Conservation (phyloP, 768 basidiomycete genomes). For the Kwoniella europaea region DNA sequence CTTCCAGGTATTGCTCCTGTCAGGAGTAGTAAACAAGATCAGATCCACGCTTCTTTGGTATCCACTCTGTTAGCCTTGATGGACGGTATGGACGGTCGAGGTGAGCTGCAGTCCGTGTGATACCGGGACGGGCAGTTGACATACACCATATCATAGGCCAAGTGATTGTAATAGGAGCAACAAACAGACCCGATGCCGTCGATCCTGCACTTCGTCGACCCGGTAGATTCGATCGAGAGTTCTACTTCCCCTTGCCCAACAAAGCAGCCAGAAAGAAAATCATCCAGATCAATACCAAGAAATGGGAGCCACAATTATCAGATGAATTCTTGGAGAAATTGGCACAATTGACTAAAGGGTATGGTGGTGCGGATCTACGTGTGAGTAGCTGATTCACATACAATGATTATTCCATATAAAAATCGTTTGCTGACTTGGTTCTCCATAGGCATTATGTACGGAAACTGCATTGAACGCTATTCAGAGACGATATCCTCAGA, state of each 20-base stretch:
- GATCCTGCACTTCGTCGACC: constrained; percentile 93
- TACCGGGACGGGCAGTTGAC: not conserved
- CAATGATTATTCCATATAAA: too few relatives aligned
- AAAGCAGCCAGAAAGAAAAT: constrained; percentile 86
- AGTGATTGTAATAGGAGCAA: constrained; percentile 96
- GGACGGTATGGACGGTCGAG: constrained; percentile 99
- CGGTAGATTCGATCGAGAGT: constrained; percentile 95
- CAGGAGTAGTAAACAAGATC: constrained; percentile 96
- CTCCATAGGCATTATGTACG: constrained; percentile 80
- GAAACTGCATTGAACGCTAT: constrained; percentile 96
- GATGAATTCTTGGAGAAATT: constrained; percentile 68
- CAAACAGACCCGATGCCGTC: constrained; percentile 95
- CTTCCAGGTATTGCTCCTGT: constrained; percentile 78
- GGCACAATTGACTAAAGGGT: constrained; percentile 91
- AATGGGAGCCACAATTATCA: constrained; percentile 82
- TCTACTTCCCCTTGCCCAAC: constrained; percentile 91
- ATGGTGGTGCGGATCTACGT: constrained; percentile 94
- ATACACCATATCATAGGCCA: constrained; percentile 63
- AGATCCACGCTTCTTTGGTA: constrained; percentile 97
- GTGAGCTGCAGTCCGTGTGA: constrained; percentile 34
- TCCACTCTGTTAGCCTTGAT: constrained; percentile 93
- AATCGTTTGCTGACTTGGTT: too few relatives aligned
- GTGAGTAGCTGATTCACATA: constrained; percentile 62
- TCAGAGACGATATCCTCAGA: constrained; percentile 93
- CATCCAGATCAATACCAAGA: constrained; percentile 82